These are phyloP conservation scores for Oligophagozyma castellii DNA, from an alignment of 1,139 yeast genomes.

Conservation along the genomic window DNA sequence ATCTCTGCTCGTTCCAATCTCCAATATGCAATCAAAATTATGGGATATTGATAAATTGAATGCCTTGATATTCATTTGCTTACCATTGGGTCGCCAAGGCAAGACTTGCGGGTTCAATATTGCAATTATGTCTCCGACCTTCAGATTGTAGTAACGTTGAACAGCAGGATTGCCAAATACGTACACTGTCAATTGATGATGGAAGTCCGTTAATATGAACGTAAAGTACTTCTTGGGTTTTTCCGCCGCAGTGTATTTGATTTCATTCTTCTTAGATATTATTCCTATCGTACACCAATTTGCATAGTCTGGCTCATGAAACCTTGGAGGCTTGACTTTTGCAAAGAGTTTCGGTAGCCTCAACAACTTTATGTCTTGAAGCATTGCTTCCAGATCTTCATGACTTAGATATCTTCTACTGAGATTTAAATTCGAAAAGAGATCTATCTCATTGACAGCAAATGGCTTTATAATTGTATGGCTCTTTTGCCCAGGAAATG, in stretches of 20 bases:
- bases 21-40: conserved; percentile 41
- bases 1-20: conserved; percentile 60
- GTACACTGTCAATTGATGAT: conserved; percentile 41
- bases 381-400: conserved; percentile 24
- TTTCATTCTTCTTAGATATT: conserved; percentile 42
- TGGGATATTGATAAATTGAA: conserved; percentile 50
- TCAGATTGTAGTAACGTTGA: conserved; percentile 55
- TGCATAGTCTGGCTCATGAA: conserved; percentile 49
- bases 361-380: conserved; percentile 38
- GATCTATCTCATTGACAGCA: conserved; percentile 25
- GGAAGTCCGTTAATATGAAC: conserved; percentile 56
- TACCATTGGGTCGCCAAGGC: conserved; percentile 25
- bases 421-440: conserved; percentile 26
- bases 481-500: conserved; percentile 19
- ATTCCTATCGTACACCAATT: conserved; percentile 72
- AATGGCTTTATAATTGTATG: conserved; percentile 13
- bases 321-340: conserved; percentile 55
- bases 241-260: conserved; percentile 32
- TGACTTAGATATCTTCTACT: conserved; percentile 34
- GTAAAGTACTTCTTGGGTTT: conserved; percentile 41
- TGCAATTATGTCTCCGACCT: conserved; percentile 62
- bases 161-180: conserved; percentile 52
- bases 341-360: conserved; percentile 47
- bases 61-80: conserved; percentile 25
- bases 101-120: conserved; percentile 60